phyloP scores from a whole-genome alignment of 2,329 filamentous ascomycete genomes.

The Fusarium bulbicola region DNA sequence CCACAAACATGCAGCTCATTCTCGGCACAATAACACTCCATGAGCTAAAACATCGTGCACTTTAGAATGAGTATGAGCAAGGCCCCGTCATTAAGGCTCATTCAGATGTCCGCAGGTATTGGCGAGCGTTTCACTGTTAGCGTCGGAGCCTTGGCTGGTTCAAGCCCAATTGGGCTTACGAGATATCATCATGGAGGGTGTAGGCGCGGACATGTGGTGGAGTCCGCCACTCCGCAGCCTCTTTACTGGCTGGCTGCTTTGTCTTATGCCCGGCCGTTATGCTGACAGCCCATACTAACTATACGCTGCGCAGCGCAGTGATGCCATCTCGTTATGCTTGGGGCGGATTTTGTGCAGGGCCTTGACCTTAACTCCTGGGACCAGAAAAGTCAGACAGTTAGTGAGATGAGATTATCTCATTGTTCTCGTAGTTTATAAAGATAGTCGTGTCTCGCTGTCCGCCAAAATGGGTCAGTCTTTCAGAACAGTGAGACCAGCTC shows the following conservation, averaged over 20 bases:
- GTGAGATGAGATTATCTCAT: constrained; percentile 6
- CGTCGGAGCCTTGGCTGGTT: constrained; percentile 33
- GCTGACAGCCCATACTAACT: constrained; percentile 15
- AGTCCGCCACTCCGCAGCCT: constrained; percentile 34
- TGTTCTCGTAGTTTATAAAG: constrained; percentile 32
- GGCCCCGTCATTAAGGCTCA: constrained; percentile 17
- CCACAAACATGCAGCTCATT: constrained; percentile 6
- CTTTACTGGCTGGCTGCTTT: constrained; percentile 1
- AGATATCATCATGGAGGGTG: constrained; percentile 26
- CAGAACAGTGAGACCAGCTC: constrained; percentile 10
- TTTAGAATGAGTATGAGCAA: constrained; percentile 1
- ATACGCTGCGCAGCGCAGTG: constrained; percentile 2
- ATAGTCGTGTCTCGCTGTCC: constrained; percentile 12
- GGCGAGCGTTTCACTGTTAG: constrained; percentile 18
- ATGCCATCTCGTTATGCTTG: constrained; percentile 12
- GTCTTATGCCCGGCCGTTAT: constrained; percentile 31
- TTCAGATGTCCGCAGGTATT: constrained; percentile 22
- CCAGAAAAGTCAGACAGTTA: constrained; percentile 14
- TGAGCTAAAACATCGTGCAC: not conserved
- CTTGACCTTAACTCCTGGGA: constrained; percentile 30
- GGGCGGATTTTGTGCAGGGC: constrained; percentile 34
- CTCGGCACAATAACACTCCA: not conserved
- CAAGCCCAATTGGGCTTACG: constrained; percentile 38
- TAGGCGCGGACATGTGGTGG: constrained; percentile 37
- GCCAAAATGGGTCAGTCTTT: constrained; percentile 4